Evolutionary conservation across 176 grass and related monocot species (phyloP), one percentile per base, ranked within the genome.

Genomic region (Juncus inflexus): DNA sequence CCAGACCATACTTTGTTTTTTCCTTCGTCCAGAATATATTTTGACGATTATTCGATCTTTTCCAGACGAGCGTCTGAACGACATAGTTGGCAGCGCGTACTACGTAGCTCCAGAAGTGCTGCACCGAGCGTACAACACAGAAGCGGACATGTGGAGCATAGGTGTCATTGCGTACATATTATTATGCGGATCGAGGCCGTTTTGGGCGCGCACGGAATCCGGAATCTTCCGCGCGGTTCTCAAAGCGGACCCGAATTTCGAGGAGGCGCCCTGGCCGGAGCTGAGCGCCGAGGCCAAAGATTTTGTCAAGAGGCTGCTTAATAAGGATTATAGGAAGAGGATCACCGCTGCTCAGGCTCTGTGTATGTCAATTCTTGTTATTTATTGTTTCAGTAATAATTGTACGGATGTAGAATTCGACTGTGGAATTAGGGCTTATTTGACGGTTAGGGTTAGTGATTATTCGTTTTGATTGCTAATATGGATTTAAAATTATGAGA

Each of bases 301-400:
- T 40, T 99, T 99, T 55, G 95, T 99, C 59, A 94, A 90, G 78
- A 90, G 81, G 43, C 59, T 99, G 61, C 85, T 99, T 75, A 94
- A 99, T 62, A 99, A 99, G 88, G 95, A 99, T 86, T 99, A 99
- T 58, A 85, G 95, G 59, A 99, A 94, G 69, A 94, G 95, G 70
- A 90, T 99, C 83, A 99, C 95, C 40, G 89, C 95, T 75, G 79
- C 95, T 54, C 95, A 99, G 73, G 95, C 95, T 82, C 88, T 99
- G 37, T 82, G 95, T 99, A 84, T 72, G 50, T 47, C 2, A 42
- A 65, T 57, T 61, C 50, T 58, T 36, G 0, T 64, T 62, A 37
- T 6, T 37, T 55, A 15, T 16, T 79, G 52, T 58, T 9, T 60
- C 64, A 52, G 35, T 28, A 10, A 13, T 2, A 67, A 62, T 7